These are phyloP conservation scores for Heimioporus sp. DNA, from an alignment of 768 basidiomycete genomes.

Conservation along the genomic window DNA sequence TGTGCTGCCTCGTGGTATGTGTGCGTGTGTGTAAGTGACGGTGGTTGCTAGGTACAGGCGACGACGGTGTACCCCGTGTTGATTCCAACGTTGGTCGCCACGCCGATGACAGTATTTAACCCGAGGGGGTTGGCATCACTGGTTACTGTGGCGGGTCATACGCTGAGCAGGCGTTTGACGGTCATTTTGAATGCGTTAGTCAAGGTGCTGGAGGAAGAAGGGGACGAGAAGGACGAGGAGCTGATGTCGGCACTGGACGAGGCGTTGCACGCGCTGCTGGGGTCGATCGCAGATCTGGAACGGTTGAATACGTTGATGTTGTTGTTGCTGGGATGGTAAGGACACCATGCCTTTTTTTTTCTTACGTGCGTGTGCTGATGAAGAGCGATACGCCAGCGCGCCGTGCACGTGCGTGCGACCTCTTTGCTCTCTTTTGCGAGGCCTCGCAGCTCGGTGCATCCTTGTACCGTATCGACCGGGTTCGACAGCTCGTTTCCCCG, in stretches of 20 bases:
- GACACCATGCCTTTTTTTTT: not conserved
- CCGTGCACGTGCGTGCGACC: conserved; percentile 73
- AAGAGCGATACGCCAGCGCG: conserved; percentile 70
- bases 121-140: conserved; percentile 86
- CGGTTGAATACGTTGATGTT: conserved; percentile 90
- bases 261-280: conserved; percentile 70
- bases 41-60: conserved; percentile 70
- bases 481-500: conserved; percentile 80
- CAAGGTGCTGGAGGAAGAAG: conserved; percentile 67
- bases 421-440: conserved; percentile 84
- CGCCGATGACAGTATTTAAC: conserved; percentile 94
- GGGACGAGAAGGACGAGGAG: conserved; percentile 69
- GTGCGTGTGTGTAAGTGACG: not conserved
- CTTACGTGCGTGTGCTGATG: not conserved
- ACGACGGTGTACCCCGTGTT: conserved; percentile 95
- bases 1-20: conserved; percentile 21
- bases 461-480: conserved; percentile 91
- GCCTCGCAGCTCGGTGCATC: conserved; percentile 78
- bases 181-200: conserved; percentile 79
- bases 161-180: conserved; percentile 80
- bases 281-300: conserved; percentile 80
- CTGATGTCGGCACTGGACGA: conserved; percentile 67
- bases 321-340: conserved; percentile 83
- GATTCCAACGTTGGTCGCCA: conserved; percentile 87
- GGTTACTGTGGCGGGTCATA: conserved; percentile 90